phyloP scores from a whole-genome alignment of 2,329 filamentous ascomycete species.

The Arthrobotrys musiformis region DNA sequence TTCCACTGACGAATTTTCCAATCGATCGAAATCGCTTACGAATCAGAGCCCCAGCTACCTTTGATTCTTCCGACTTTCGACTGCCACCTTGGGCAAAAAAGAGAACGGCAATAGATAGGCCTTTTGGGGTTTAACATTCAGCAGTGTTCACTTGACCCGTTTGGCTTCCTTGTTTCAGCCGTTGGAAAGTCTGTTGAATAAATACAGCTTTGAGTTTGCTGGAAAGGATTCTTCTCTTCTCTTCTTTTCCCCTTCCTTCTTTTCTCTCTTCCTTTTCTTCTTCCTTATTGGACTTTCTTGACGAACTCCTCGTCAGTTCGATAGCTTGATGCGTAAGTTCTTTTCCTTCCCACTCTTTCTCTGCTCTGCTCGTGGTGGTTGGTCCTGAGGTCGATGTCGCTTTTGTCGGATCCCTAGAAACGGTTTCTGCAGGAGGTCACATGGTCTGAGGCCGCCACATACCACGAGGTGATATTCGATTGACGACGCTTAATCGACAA shows the following conservation, averaged over 20 bases:
- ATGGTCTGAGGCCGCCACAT: constrained; percentile 1
- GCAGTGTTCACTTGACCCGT: not conserved
- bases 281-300: constrained; percentile 39
- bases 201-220: constrained; percentile 11
- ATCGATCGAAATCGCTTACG: constrained; percentile 19
- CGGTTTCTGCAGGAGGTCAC: not conserved
- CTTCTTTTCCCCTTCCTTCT: not conserved
- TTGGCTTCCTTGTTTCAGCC: constrained; percentile 12
- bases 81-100: constrained; percentile 14
- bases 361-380: not conserved
- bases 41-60: constrained; percentile 23
- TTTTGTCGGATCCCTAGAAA: constrained; percentile 27
- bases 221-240: constrained; percentile 15
- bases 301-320: constrained; percentile 56
- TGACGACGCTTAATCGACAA: not conserved
- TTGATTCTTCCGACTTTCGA: constrained; percentile 3
- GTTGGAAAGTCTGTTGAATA: constrained; percentile 25
- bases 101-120: not conserved
- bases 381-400: not conserved
- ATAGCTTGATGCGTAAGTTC: constrained; percentile 55
- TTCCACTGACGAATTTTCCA: constrained; percentile 18
- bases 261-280: constrained; percentile 14
- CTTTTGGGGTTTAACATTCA: not conserved
- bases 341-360: not conserved
- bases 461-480: not conserved